phyloP scores from a whole-genome alignment of 2,329 filamentous ascomycete species.

The Chaetomiaceae sp. region DNA sequence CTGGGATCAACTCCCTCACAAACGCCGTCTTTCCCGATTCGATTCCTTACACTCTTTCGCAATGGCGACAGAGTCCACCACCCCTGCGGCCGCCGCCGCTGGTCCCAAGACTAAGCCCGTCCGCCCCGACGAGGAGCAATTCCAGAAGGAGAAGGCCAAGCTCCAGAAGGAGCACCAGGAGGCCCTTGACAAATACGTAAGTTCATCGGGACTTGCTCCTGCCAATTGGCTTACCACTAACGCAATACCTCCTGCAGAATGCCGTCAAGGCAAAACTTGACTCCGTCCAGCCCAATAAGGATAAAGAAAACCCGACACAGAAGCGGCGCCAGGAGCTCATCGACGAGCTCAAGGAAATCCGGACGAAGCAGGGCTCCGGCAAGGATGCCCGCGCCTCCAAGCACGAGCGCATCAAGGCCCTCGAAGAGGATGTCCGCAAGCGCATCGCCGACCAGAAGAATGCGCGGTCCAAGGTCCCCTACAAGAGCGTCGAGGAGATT shows the following conservation, averaged over 20 bases:
- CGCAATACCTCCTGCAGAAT: constrained; percentile 53
- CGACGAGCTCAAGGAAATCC: constrained; percentile 75
- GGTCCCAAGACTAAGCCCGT: constrained; percentile 57
- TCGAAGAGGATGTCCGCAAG: constrained; percentile 84
- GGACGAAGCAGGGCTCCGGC: constrained; percentile 78
- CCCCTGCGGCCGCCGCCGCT: constrained; percentile 35
- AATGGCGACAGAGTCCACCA: constrained; percentile 3
- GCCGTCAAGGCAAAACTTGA: constrained; percentile 86
- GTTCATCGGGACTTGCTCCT: not conserved
- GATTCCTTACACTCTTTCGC: not conserved
- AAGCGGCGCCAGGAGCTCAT: constrained; percentile 86
- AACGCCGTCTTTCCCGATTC: not conserved
- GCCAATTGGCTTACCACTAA: not conserved
- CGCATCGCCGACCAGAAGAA: constrained; percentile 83
- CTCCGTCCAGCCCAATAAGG: constrained; percentile 66
- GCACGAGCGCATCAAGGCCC: constrained; percentile 85
- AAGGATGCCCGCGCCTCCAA: constrained; percentile 76
- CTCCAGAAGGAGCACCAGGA: constrained; percentile 83
- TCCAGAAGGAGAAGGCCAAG: constrained; percentile 71
- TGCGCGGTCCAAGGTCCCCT: constrained; percentile 73
- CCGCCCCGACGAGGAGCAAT: constrained; percentile 82
- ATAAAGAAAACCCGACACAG: constrained; percentile 70
- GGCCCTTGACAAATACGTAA: constrained; percentile 53
- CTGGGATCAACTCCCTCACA: not conserved
- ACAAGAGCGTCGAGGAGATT: constrained; percentile 84